A percentile compares a stretch with the other conserved stretches of the same genome.
phyloP scores from a whole-genome alignment of 2,329 filamentous ascomycete species.

The Periconia sp. region DNA sequence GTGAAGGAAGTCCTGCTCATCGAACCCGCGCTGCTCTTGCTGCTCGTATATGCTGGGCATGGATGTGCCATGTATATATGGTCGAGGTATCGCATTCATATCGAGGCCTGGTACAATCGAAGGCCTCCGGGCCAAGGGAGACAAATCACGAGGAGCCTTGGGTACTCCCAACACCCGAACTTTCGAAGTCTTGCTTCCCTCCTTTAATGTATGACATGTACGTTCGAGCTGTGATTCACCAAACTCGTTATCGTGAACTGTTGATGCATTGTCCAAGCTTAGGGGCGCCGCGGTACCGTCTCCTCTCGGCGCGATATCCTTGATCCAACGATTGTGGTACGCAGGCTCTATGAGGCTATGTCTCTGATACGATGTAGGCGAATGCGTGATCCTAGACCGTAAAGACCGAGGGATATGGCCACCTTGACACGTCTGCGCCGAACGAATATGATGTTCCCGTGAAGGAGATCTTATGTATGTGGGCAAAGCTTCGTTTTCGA shows the following conservation, averaged over 20 bases:
- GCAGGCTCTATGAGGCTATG: neutral
- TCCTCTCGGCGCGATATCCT: neutral
- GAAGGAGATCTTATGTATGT: neutral
- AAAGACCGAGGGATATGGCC: neutral
- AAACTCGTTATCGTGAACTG: neutral
- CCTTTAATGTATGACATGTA: neutral
- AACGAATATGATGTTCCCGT: neutral
- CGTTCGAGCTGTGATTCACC: neutral
- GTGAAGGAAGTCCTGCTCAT: neutral
- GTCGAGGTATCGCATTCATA: slow-evolving; percentile 6
- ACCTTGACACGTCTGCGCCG: neutral
- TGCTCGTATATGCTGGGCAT: slow-evolving; percentile 29
- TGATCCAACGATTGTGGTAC: neutral
- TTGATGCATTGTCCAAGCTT: too few species aligned
- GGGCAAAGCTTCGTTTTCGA: neutral
- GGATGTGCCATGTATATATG: slow-evolving; percentile 12
- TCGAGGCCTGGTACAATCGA: slow-evolving; percentile 19
- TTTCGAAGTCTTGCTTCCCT: neutral
- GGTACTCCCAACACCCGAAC: neutral
- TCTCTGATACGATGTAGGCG: neutral
- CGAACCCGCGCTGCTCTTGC: slow-evolving; percentile 22
- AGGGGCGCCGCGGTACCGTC: too few species aligned
- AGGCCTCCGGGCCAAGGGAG: slow-evolving; percentile 5
- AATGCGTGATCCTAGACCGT: neutral
- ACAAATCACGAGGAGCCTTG: neutral